Conservation (phyloP, 2,329 filamentous ascomycete genomes). For the Nemania serpens region DNA sequence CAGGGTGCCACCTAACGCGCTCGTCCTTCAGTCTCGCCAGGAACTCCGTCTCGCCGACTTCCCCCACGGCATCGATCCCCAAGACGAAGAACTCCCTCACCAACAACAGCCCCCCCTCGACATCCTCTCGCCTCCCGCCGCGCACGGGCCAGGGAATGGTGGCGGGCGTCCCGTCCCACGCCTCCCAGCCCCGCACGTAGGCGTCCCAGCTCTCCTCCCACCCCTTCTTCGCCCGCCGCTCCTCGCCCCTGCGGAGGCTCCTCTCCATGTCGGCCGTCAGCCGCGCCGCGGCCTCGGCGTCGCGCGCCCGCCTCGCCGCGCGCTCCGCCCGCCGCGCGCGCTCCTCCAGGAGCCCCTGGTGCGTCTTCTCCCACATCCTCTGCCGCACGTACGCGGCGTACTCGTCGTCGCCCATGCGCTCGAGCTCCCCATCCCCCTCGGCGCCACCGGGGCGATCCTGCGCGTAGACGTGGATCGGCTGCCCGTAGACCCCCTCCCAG, state of each 20-base stretch:
- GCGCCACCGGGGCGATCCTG: slow-evolving; percentile 52
- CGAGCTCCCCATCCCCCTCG: slow-evolving; percentile 61
- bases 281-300: slow-evolving; percentile 44
- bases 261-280: slow-evolving; percentile 70
- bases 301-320: slow-evolving; percentile 53
- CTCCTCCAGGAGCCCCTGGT: slow-evolving; percentile 82
- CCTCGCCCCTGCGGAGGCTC: slow-evolving; percentile 69
- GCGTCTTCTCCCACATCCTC: slow-evolving; percentile 95
- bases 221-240: slow-evolving; percentile 58
- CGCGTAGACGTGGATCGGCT: slow-evolving; percentile 84
- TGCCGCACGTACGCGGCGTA: slow-evolving; percentile 84
- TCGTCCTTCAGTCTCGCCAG: slow-evolving; percentile 73
- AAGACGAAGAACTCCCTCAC: slow-evolving; percentile 63
- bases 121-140: slow-evolving; percentile 54
- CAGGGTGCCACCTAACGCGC: slow-evolving; percentile 93
- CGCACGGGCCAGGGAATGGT: slow-evolving; percentile 74
- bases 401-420: slow-evolving; percentile 90
- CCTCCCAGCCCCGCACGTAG: slow-evolving; percentile 68
- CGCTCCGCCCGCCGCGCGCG: slow-evolving; percentile 63
- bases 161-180: slow-evolving; percentile 51
- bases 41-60: slow-evolving; percentile 52
- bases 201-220: slow-evolving; percentile 66
- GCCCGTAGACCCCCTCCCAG: slow-evolving; percentile 96
- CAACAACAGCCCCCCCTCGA: slow-evolving; percentile 29
- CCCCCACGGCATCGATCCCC: slow-evolving; percentile 50